phyloP scores from a whole-genome alignment of 495 filamentous ascomycete species.

The Xylaria bambusicola region DNA sequence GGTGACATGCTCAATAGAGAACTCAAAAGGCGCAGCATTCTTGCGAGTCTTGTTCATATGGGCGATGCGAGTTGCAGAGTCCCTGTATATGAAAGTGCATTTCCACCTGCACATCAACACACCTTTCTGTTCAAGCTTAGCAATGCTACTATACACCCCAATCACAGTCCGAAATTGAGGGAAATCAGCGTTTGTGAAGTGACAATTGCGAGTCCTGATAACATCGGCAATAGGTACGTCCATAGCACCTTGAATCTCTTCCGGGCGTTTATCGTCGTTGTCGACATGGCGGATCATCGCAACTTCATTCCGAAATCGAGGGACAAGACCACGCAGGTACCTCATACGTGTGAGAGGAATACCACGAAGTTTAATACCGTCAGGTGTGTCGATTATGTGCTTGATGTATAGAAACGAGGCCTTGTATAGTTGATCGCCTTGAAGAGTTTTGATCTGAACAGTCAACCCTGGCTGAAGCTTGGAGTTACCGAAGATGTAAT shows the following conservation, averaged over 20 bases:
- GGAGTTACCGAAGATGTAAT: slow-evolving; percentile 21
- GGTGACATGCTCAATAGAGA: slow-evolving; percentile 27
- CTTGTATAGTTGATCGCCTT: slow-evolving; percentile 19
- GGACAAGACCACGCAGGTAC: slow-evolving; percentile 42
- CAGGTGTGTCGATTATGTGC: slow-evolving; percentile 33
- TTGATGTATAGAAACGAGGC: slow-evolving; percentile 46
- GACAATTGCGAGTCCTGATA: slow-evolving; percentile 40
- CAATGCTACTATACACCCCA: slow-evolving; percentile 19
- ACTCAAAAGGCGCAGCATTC: slow-evolving; percentile 32
- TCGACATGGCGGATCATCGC: slow-evolving; percentile 52
- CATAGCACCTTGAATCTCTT: slow-evolving; percentile 46
- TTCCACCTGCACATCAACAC: slow-evolving; percentile 44
- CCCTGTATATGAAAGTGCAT: slow-evolving; percentile 28
- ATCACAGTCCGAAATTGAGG: slow-evolving; percentile 36
- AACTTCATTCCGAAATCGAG: slow-evolving; percentile 54
- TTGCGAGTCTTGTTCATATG: not conserved
- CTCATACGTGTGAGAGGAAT: slow-evolving; percentile 39
- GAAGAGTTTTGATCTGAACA: slow-evolving; percentile 37
- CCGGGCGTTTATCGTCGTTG: slow-evolving; percentile 40
- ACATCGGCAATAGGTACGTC: slow-evolving; percentile 42
- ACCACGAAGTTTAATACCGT: slow-evolving; percentile 42
- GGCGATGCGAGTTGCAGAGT: slow-evolving; percentile 14
- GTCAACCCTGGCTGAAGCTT: slow-evolving; percentile 31
- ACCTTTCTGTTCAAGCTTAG: slow-evolving; percentile 30
- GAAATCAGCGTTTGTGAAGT: slow-evolving; percentile 56